Base-by-base conservation (phyloP, 2,329 filamentous ascomycete species). In the Boeremia lycopersici region DNA sequence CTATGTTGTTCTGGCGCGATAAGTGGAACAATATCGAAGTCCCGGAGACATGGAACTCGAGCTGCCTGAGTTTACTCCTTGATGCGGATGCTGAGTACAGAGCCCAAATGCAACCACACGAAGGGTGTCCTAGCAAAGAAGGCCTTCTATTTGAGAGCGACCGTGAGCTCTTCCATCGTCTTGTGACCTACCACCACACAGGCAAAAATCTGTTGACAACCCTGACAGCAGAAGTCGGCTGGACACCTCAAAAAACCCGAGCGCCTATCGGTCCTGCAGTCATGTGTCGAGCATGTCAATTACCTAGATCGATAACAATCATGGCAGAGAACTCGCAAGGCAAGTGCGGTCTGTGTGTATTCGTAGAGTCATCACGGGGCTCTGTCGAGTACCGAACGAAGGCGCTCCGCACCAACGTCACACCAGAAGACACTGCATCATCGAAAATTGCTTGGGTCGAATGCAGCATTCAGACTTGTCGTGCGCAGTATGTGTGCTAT, bases 401-500 rank as follows among this genome's bases (percentile, higher is more conserved):
- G 11, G 41, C 53, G 2, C 59, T 58, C 19, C 36, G 56, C 36
- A 56, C 58, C 7, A 56, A 65, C 33, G 79, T 77, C 17, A 71
- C 68, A 0, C 53, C 53, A 23, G 61, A 68, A 0, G 70, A 78
- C 49, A 63, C 60, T 33, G 64, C 72, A 35, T 47, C 53, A 8
- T 77, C 76, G 0, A 59, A 62, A 3, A 73, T 68, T 0, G 70
- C 72, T 13, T 83, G 81, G 81, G 78, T 81, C 0, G 81, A 83
- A 62, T 84, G 81, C 60, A 67, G 57, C 33, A 67, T 73, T n/a
- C 51, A 42, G 1, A 63, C 64, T 8, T 83, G 81, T 63, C 74
- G 79, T 10, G 78, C 75, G 1, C 80, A 82, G 62, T 84, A 83
- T 59, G 76, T 82, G 26, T 77, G 82, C 4, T 83, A 83, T 62